phyloP scores from a whole-genome alignment of 495 filamentous ascomycete species.

The Hypoxylon intermedium region DNA sequence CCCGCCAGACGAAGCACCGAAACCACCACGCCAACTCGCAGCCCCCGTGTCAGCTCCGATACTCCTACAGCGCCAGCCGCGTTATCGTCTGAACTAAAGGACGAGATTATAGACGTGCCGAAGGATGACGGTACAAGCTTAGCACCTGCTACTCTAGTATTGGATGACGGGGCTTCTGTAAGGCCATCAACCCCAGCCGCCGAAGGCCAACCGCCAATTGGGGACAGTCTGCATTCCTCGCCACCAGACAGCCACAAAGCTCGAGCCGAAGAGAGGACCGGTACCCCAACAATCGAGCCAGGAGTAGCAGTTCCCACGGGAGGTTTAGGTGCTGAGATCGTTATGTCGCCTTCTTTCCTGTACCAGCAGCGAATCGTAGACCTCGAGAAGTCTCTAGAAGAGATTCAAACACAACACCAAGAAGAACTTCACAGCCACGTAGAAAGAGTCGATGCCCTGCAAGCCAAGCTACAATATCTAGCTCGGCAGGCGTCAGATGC shows the following conservation, averaged over 20 bases:
- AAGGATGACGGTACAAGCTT: slow-evolving; percentile 1
- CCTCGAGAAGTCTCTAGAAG: slow-evolving; percentile 64
- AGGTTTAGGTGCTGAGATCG: background rate
- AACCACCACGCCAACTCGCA: slow-evolving; percentile 25
- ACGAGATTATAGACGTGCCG: background rate
- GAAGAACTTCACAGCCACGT: slow-evolving; percentile 82
- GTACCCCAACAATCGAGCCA: background rate
- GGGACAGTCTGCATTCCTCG: slow-evolving; percentile 1
- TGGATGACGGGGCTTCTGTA: background rate
- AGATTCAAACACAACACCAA: slow-evolving; percentile 68
- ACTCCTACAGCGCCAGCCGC: background rate
- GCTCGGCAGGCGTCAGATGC: slow-evolving; percentile 77
- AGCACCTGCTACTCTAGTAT: background rate
- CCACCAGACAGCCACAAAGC: slow-evolving; percentile 7
- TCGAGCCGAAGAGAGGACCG: background rate
- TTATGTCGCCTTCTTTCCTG: slow-evolving; percentile 10
- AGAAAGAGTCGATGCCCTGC: slow-evolving; percentile 90
- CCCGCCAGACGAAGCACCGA: slow-evolving; percentile 32
- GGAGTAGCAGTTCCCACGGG: background rate
- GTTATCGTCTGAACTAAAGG: background rate
- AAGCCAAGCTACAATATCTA: slow-evolving; percentile 87
- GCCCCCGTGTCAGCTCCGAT: slow-evolving; percentile 40
- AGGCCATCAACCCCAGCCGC: slow-evolving; percentile 7
- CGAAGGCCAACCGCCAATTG: background rate
- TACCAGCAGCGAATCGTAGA: slow-evolving; percentile 54